Base-by-base conservation (phyloP, 2,329 filamentous ascomycete genomes). In the Fusarium kyushuense region DNA sequence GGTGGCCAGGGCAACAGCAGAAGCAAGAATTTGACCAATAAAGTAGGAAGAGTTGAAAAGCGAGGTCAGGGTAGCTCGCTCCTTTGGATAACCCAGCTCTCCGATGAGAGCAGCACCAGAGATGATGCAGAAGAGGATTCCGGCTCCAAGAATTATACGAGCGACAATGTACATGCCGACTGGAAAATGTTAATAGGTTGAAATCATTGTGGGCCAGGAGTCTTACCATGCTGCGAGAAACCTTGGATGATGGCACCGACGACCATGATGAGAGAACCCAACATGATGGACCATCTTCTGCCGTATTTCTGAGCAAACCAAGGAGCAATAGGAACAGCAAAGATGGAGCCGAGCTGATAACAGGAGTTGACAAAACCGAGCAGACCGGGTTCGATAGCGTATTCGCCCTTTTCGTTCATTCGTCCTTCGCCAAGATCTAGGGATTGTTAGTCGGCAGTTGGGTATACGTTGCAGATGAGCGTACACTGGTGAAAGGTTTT, bases 71-170 rank as follows among this genome's bases (percentile, higher is more conserved):
- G 85, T 79, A 1, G 86, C 80, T 63, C 87, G 84, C 75, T 89
- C 86, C 72, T 87, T 89, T 4, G 87, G 87, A 71, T 89, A 84
- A 2, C 82, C 86, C 27, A 89, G 78, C 72, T 89, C 87, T 76
- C 86, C 87, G 29, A 89, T 86, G 49, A 89, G 76, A 33, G 84
- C 82, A 2, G 87, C 85, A 6, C 84, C 87, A 3, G 85, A 84
- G 33, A 88, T 84, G 63, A 89, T 89, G 61, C 83, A 84, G 67
- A 86, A 87, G 0, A 85, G 84, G 47, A 89, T 86, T n/a, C 87
- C 87, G 25, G 86, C 84, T 17, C 87, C 87, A n/a, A 89, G 83
- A 27, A 89, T 78, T 59, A 87, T 81, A 56, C 87, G 84, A 14
- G 87, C 81, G 21, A 88, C 77, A 64, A 89, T 85, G 70, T 88